A percentile compares a stretch with the other conserved stretches of the same genome.
phyloP scores from a whole-genome alignment of 495 filamentous ascomycete genomes.

The Hamigera avellanea region DNA sequence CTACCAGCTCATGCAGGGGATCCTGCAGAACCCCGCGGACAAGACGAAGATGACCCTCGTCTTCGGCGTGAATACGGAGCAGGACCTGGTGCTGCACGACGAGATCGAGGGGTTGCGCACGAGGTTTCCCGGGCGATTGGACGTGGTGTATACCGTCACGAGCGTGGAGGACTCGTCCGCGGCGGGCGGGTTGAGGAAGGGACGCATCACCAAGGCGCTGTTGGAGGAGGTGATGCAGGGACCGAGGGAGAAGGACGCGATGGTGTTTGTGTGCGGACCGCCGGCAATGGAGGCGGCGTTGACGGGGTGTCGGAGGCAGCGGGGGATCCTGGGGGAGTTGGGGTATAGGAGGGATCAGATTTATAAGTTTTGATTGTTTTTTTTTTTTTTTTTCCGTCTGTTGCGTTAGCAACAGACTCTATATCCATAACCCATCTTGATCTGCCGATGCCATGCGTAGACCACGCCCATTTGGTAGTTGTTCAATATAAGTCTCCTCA shows the following conservation, averaged over 20 bases:
- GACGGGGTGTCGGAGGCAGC: slow-evolving; percentile 25
- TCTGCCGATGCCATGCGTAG: no score
- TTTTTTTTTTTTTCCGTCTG: not conserved
- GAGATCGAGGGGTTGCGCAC: slow-evolving; percentile 43
- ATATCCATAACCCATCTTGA: no score
- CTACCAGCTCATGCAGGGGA: slow-evolving; percentile 48
- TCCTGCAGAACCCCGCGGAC: slow-evolving; percentile 50
- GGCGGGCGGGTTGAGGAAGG: slow-evolving; percentile 26
- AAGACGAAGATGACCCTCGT: slow-evolving; percentile 51
- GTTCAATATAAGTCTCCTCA: no score
- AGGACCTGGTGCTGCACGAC: slow-evolving; percentile 44
- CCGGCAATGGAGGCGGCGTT: slow-evolving; percentile 50
- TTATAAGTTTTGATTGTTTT: slow-evolving; percentile 33
- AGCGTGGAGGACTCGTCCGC: no score
- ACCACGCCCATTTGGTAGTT: no score
- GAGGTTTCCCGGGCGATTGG: slow-evolving; percentile 45
- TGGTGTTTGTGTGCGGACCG: slow-evolving; percentile 58
- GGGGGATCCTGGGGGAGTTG: slow-evolving; percentile 37
- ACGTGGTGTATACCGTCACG: slow-evolving; percentile 48
- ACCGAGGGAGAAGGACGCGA: slow-evolving; percentile 27
- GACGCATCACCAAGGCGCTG: slow-evolving; percentile 44
- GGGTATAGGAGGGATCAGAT: slow-evolving; percentile 45
- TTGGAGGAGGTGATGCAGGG: slow-evolving; percentile 35
- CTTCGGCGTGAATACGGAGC: slow-evolving; percentile 53
- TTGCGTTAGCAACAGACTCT: no score